phyloP scores from a whole-genome alignment of 2,329 filamentous ascomycete genomes.

The Pseudogymnoascus sp. region DNA sequence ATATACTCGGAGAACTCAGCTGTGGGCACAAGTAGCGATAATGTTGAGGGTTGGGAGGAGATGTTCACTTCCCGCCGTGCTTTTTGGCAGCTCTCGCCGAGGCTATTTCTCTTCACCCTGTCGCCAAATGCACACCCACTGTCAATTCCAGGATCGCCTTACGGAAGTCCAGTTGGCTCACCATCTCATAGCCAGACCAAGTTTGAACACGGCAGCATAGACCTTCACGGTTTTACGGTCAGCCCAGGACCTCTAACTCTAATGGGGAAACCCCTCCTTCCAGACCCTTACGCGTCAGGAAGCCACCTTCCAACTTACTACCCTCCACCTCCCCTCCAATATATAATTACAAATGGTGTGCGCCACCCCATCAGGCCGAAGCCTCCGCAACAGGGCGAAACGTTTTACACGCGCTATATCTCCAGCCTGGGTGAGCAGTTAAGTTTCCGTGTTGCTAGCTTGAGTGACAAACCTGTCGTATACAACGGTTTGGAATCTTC shows the following conservation, averaged over 20 bases:
- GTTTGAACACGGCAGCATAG: slow-evolving; percentile 17
- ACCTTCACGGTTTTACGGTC: slow-evolving; percentile 33
- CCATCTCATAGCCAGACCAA: slow-evolving; percentile 31
- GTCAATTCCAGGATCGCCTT: slow-evolving; percentile 44
- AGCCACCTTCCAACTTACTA: slow-evolving; percentile 89
- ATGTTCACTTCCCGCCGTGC: slow-evolving; percentile 76
- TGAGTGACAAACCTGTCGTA: slow-evolving; percentile 55
- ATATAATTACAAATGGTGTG: slow-evolving; percentile 67
- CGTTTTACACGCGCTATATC: slow-evolving; percentile 83
- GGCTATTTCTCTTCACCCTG: slow-evolving; percentile 81
- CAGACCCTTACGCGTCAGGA: slow-evolving; percentile 70
- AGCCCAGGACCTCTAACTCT: slow-evolving; percentile 28
- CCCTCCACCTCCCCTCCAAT: slow-evolving; percentile 75
- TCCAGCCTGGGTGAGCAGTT: slow-evolving; percentile 77
- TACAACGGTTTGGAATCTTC: slow-evolving; percentile 51
- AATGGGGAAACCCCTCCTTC: slow-evolving; percentile 9
- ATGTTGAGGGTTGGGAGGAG: slow-evolving; percentile 60
- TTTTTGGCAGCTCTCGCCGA: slow-evolving; percentile 89
- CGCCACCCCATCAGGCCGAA: slow-evolving; percentile 84
- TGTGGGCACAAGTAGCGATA: slow-evolving; percentile 58
- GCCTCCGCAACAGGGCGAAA: slow-evolving; percentile 81
- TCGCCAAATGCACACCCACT: slow-evolving; percentile 41
- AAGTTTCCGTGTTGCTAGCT: slow-evolving; percentile 77
- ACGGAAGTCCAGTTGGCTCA: slow-evolving; percentile 46
- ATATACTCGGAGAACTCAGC: slow-evolving; percentile 68